Conservation (phyloP, 768 basidiomycete species). For the Serendipita sp. region DNA sequence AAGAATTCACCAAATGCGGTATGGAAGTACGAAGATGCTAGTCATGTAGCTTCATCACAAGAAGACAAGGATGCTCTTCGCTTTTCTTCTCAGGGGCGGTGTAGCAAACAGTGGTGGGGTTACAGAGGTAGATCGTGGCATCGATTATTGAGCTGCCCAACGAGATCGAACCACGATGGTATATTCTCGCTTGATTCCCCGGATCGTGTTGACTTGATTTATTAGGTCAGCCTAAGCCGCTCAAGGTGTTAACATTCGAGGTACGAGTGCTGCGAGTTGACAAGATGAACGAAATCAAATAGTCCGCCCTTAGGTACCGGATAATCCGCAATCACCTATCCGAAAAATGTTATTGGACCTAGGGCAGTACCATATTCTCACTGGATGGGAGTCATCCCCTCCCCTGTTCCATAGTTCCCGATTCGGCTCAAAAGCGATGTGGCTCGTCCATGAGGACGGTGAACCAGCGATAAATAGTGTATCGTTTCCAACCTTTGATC, state of each 20-base stretch:
- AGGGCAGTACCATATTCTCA: background rate
- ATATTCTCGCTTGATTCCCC: background rate
- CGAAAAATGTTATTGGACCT: too few species aligned
- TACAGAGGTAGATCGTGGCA: background rate
- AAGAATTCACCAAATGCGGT: background rate
- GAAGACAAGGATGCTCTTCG: background rate
- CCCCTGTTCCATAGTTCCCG: background rate
- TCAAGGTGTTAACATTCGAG: background rate
- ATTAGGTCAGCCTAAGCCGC: background rate
- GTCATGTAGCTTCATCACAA: background rate
- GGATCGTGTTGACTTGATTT: background rate
- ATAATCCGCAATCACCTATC: background rate
- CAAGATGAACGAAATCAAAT: background rate
- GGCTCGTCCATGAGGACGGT: background rate
- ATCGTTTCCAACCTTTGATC: background rate
- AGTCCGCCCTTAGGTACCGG: background rate
- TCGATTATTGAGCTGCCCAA: background rate
- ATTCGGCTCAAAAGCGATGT: background rate
- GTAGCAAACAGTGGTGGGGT: background rate
- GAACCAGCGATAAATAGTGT: background rate
- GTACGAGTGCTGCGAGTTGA: background rate
- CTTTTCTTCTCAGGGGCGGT: conserved; percentile 1
- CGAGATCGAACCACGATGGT: background rate
- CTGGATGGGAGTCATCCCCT: background rate
- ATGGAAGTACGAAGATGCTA: background rate